Percentiles rank a stretch among this genome's conserved stretches.
Conservation (phyloP, 257 asterid species). For the Capsicum rhomboideum region DNA sequence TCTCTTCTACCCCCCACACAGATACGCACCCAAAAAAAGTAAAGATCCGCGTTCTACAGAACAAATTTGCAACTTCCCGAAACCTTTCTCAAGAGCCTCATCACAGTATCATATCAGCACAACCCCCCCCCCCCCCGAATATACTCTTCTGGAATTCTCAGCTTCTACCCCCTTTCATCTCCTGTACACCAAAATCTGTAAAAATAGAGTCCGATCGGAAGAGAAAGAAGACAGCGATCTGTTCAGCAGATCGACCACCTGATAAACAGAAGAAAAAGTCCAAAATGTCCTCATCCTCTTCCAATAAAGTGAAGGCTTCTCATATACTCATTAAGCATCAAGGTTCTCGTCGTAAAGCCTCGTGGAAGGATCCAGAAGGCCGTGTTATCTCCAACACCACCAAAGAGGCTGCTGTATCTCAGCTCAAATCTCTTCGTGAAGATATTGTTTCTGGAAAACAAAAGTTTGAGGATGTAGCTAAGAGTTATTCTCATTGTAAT, state of each 20-base stretch:
- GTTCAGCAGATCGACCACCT: constrained; percentile 38
- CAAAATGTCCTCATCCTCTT: constrained; percentile 46
- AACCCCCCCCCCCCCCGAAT: too few species aligned
- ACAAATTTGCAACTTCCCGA: too few species aligned
- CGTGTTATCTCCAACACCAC: constrained; percentile 60
- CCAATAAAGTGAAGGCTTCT: constrained; percentile 83
- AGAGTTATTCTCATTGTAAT: constrained; percentile 68
- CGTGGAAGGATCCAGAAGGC: constrained; percentile 99
- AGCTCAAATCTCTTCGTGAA: constrained; percentile 51
- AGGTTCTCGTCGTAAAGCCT: constrained; percentile 87
- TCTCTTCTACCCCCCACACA: too few species aligned
- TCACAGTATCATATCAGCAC: too few species aligned
- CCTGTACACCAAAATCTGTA: constrained; percentile 1
- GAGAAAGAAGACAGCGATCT: constrained; percentile 46
- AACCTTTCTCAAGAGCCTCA: too few species aligned
- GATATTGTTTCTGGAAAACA: constrained; percentile 63
- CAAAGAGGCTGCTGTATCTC: constrained; percentile 66
- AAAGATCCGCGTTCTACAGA: too few species aligned
- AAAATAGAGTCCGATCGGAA: constrained; percentile 80
- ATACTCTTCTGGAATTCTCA: background rate
- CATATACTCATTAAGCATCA: constrained; percentile 92
- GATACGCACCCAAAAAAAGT: too few species aligned
- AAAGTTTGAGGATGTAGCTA: constrained; percentile 65
- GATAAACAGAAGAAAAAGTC: constrained; percentile 49
- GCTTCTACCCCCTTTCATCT: background rate